Percentiles rank a stretch among this genome's conserved stretches.
These are phyloP conservation scores for Adansonia gregorii DNA, from an alignment of 441 rosid species.

Conservation along the genomic window DNA sequence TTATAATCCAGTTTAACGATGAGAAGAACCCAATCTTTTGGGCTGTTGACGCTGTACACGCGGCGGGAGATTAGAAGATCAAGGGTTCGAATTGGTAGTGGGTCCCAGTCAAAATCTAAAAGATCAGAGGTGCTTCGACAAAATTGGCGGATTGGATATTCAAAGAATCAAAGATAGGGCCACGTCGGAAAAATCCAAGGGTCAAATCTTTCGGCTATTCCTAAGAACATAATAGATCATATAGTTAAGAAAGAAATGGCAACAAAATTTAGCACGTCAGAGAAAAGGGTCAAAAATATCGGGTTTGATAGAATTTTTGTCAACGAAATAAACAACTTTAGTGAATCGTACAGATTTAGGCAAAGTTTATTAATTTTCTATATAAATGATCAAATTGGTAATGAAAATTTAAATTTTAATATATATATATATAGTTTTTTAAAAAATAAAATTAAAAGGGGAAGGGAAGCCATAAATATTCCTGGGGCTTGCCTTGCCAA, in stretches of 20 bases:
- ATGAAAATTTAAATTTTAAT: too few relatives aligned
- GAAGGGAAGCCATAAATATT: too few relatives aligned
- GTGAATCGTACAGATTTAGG: too few relatives aligned
- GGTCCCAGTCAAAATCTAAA: constrained; percentile 20
- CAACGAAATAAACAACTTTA: background rate
- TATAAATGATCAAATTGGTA: too few relatives aligned
- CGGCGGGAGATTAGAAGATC: constrained; percentile 2
- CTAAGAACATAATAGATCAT: background rate
- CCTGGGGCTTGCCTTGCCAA: too few relatives aligned
- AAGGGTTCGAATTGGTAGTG: background rate
- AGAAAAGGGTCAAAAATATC: background rate
- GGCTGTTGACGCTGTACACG: constrained; percentile 36
- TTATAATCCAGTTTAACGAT: too few relatives aligned
- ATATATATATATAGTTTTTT: too few relatives aligned
- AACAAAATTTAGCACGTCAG: too few relatives aligned
- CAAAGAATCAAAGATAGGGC: background rate
- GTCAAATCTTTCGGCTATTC: constrained; percentile 12
- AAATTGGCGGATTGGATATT: background rate
- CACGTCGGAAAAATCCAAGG: background rate
- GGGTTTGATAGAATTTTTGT: background rate
- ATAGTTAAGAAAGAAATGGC: background rate
- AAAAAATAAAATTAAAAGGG: too few relatives aligned
- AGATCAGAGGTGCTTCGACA: constrained; percentile 29
- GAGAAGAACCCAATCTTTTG: too few relatives aligned
- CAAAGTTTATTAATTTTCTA: too few relatives aligned